Evolutionary conservation across 805 yeast genomes (phyloP), one percentile per base, ranked within the genome.

Genomic region (Pichia pseudocactophila): DNA sequence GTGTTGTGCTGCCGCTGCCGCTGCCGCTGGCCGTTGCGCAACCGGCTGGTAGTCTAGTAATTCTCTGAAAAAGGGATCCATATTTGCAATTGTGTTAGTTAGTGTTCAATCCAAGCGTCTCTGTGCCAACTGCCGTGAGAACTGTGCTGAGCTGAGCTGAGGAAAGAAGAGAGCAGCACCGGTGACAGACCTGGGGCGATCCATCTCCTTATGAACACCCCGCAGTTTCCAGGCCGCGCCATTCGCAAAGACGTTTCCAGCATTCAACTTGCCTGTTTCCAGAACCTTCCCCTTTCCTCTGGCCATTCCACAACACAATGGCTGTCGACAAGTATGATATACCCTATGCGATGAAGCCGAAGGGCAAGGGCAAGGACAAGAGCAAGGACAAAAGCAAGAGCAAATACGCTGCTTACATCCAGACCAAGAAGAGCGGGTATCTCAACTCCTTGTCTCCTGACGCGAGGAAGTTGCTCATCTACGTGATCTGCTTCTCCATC

Each of bases 321-420:
- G 32, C 7, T 25, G 41, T n/a, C 16, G 19, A 34, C 17, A 39
- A 41, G 22, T 61, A 62, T 39, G 59, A 58, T 37, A 62, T 71
- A 40, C 71, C 72, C 2, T 68, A 66, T 44, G 51, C 65, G 15
- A 49, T 66, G 46, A 54, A 50, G 41, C 62, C 63, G 3, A 22
- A 22, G 25, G 25, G 25, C 25, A 22, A 22, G 25, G 25, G 25
- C 5, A 22, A 22, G 25, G 18, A 15, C 25, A 42, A 39, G 18
- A 42, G 39, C 27, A 27, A 34, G 1, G 39, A 32, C 25, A 53
- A 49, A 26, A 41, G 49, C 15, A 55, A 58, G 34, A 44, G 49
- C 33, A 49, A 56, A 26, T 49, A 51, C 37, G 54, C 72, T 44
- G 26, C 17, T 2, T 37, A 41, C 16, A 38, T 41, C 15, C 37